A percentile compares a stretch with the other conserved stretches of the same genome.
Conservation (phyloP, 2,329 filamentous ascomycete species). For the Phialocephala sp. region DNA sequence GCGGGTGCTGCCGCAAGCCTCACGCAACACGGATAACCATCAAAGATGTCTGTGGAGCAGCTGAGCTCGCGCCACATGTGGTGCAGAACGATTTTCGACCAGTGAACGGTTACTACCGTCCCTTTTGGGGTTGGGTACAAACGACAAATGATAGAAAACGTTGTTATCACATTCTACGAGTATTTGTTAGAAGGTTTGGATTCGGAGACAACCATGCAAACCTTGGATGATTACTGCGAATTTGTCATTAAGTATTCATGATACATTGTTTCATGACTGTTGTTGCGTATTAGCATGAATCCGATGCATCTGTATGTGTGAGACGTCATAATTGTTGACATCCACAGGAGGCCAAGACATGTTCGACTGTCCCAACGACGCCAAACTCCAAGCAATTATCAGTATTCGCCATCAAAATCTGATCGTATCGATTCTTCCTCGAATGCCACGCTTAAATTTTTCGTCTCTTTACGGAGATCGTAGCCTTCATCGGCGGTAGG, state of each 20-base stretch:
- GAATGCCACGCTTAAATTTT: background rate
- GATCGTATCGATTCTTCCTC: too few species aligned
- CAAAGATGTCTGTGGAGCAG: background rate
- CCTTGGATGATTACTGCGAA: too few species aligned
- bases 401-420: too few species aligned
- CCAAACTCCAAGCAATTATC: background rate
- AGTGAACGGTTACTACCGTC: too few species aligned
- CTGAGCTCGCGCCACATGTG: background rate
- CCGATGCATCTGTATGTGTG: too few species aligned
- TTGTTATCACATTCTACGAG: too few species aligned
- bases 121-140: too few species aligned
- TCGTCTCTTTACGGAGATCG: conserved; percentile 25
- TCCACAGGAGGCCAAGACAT: background rate
- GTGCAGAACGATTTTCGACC: background rate
- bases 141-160: too few species aligned
- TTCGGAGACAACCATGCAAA: too few species aligned
- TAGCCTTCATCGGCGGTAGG: conserved; percentile 30
- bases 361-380: background rate
- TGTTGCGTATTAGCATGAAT: too few species aligned
- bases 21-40: background rate
- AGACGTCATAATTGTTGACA: background rate
- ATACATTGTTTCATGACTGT: background rate
- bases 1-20: background rate
- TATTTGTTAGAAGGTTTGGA: too few species aligned
- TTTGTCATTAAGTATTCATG: background rate